Percentiles rank a stretch among this genome's conserved stretches.
phyloP scores from a whole-genome alignment of 306 rosid species.

The Macrotyloma uniflorum region DNA sequence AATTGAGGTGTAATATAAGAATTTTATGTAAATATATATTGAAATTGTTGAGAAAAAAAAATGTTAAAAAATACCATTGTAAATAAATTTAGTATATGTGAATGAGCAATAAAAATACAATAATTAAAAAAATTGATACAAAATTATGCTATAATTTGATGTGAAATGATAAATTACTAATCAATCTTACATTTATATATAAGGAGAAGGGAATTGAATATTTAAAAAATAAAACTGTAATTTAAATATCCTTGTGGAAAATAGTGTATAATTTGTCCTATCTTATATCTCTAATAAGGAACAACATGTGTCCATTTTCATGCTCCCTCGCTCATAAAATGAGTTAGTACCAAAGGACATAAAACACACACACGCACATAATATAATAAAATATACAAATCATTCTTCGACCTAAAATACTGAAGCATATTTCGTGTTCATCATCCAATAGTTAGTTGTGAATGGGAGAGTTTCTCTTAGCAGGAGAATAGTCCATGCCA shows the following conservation, averaged over 20 bases:
- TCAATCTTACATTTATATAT: background rate
- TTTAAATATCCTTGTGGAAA: background rate
- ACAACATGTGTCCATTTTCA: background rate
- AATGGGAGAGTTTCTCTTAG: slow-evolving; percentile 62
- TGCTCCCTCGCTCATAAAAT: too few relatives aligned
- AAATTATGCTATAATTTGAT: too few relatives aligned
- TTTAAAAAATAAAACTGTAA: background rate
- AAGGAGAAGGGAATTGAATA: background rate
- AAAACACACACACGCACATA: too few relatives aligned
- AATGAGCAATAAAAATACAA: too few relatives aligned
- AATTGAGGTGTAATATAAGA: too few relatives aligned
- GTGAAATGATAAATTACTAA: too few relatives aligned
- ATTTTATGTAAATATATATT: too few relatives aligned
- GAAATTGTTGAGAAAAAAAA: too few relatives aligned
- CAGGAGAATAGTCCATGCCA: slow-evolving; percentile 76
- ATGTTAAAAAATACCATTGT: too few relatives aligned
- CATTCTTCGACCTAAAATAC: slow-evolving; percentile 46
- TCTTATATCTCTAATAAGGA: background rate
- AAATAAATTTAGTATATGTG: too few relatives aligned
- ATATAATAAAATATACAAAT: background rate
- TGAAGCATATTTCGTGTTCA: slow-evolving; percentile 52
- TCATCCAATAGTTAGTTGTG: slow-evolving; percentile 52
- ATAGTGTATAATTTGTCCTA: background rate
- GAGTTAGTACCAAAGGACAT: too few relatives aligned
- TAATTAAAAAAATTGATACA: too few relatives aligned